Conservation (phyloP, 495 filamentous ascomycete species). For the Hyaloscypha hepaticicola region DNA sequence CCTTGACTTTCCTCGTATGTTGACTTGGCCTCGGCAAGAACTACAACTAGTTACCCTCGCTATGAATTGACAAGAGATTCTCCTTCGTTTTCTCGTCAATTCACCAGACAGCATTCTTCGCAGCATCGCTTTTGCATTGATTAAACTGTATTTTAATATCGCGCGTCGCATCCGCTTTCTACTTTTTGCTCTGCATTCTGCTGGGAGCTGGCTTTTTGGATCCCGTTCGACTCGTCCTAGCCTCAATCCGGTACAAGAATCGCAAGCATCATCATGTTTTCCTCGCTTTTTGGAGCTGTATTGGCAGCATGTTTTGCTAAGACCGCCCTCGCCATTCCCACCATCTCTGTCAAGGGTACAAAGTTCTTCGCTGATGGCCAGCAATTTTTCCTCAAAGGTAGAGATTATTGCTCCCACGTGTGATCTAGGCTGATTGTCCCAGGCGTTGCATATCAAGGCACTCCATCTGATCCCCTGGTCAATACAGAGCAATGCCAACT, state of each 20-base stretch:
- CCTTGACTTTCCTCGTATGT: not conserved
- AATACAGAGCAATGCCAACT: slow-evolving; percentile 71
- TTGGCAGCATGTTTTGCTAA: slow-evolving; percentile 23
- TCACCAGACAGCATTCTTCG: not conserved
- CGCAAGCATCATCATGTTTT: slow-evolving; percentile 10
- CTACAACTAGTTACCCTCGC: not conserved
- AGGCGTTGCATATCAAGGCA: slow-evolving; percentile 72
- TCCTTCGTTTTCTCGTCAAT: not conserved
- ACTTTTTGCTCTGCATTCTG: not conserved
- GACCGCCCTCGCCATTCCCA: slow-evolving; percentile 53
- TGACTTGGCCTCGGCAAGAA: not conserved
- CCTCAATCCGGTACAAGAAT: not conserved
- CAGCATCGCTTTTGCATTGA: not conserved
- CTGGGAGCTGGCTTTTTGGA: not conserved
- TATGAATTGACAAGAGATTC: not conserved
- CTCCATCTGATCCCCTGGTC: slow-evolving; percentile 68
- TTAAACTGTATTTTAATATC: not conserved
- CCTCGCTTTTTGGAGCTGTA: slow-evolving; percentile 3
- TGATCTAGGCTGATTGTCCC: slow-evolving; percentile 8
- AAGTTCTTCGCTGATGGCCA: slow-evolving; percentile 81
- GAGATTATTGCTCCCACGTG: not conserved
- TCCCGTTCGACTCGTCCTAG: not conserved
- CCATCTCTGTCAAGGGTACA: slow-evolving; percentile 50
- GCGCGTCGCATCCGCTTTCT: not conserved
- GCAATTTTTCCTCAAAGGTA: slow-evolving; percentile 85